Base-by-base conservation (phyloP, 2,329 filamentous ascomycete species). In the Diaporthe eres region DNA sequence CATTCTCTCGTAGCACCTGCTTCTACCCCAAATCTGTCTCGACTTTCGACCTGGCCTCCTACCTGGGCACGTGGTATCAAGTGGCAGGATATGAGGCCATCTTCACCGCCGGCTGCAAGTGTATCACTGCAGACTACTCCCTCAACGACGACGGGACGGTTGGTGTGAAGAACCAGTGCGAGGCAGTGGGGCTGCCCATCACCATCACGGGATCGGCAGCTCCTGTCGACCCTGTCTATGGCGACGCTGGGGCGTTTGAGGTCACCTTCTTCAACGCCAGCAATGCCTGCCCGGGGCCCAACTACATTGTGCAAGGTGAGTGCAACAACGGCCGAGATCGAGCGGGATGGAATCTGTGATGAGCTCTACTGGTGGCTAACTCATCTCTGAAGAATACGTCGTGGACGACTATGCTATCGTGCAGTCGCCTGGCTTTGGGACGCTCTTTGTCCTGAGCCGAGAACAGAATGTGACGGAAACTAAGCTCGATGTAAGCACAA, bases 291-390 rank as follows among this genome's bases (percentile, higher is more conserved):
- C 74, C 77, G 2, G 78, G 78, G 1, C 78, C 78, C 0, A 79
- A 79, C 72, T 79, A 79, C 51, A 77, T 79, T 72, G 78, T 79
- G 28, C 78, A 79, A 72, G 77, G 78, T 79, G 44, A 77, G 76
- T 77, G 17, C 9, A 28, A 6, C 19, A 22, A 15, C 19, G n/a
- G 5, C 13, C 2, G 31, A 19, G 15, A 28, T 25, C 3, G 13
- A 5, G 10, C 37, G 37, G 37, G 37, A 39, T 39, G 37, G 12
- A 39, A 39, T 39, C 37, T 39, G 25, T 7, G n/a, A 19, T 3
- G 4, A 10, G 13, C 39, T 51, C 22, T 34, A 25, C 25, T 25
- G 25, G 12, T 6, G 4, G 34, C 67, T 71, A 13, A 71, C 15
- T 22, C 15, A 8, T 17, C 12, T 71, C 12, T 15, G 22, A 53